Conservation (phyloP, 148 eudicot genomes). For the Fagopyrum esculentum region DNA sequence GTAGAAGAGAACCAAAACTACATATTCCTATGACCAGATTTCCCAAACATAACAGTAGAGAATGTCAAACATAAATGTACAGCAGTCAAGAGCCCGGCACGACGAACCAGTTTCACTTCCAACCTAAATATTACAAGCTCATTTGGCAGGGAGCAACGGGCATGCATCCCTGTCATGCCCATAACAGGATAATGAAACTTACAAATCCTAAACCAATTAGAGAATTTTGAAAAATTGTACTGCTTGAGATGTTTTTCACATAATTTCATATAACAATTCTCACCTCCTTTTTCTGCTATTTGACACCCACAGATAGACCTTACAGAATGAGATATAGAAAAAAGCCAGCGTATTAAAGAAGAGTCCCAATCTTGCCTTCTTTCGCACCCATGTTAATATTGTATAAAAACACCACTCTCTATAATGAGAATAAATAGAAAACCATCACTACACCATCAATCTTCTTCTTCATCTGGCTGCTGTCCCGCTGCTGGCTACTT, state of each 20-base stretch:
- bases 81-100: neutral
- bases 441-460: neutral
- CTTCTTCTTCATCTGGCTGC: neutral
- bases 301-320: constrained; percentile 5
- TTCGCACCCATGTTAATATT: constrained; percentile 10
- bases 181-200: neutral
- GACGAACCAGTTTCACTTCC: neutral
- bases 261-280: neutral
- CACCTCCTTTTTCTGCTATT: constrained; percentile 10
- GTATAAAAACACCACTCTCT: constrained; percentile 10
- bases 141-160: neutral
- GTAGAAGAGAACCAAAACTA: neutral
- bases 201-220: constrained; percentile 8
- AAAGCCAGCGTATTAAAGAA: neutral
- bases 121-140: constrained; percentile 3
- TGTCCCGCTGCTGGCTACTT: neutral
- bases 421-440: constrained; percentile 13
- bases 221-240: constrained; percentile 6
- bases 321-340: neutral
- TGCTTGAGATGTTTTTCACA: neutral
- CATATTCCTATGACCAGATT: neutral
- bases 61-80: constrained; percentile 6
- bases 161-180: neutral
- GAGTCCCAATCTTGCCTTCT: neutral
- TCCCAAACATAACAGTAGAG: constrained; percentile 4